Percentiles rank a stretch among this genome's conserved stretches.
These are phyloP conservation scores for Tricholomella constricta DNA, from an alignment of 768 basidiomycete genomes.

Conservation along the genomic window DNA sequence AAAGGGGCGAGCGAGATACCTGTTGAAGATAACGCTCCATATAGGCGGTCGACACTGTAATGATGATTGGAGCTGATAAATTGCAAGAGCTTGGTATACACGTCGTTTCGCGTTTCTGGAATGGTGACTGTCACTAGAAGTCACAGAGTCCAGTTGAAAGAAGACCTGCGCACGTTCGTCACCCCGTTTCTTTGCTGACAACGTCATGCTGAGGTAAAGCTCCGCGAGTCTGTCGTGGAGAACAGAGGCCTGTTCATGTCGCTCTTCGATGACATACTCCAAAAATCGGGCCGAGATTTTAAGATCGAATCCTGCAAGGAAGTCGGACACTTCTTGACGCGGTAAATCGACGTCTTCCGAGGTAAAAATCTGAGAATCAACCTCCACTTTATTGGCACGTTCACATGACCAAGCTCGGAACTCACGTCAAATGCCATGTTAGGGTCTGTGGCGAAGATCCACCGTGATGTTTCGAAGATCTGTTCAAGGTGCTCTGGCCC, in stretches of 20 bases:
- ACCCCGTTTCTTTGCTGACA: slow-evolving; percentile 55
- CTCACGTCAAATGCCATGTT: slow-evolving; percentile 77
- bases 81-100: slow-evolving; percentile 69
- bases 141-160: not conserved
- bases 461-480: slow-evolving; percentile 79
- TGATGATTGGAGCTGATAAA: slow-evolving; percentile 73
- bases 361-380: slow-evolving; percentile 75
- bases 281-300: slow-evolving; percentile 77
- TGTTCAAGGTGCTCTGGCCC: slow-evolving; percentile 80
- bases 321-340: slow-evolving; percentile 70
- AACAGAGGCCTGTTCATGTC: slow-evolving; percentile 61
- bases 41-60: slow-evolving; percentile 79
- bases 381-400: not conserved
- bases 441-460: slow-evolving; percentile 79
- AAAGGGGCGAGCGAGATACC: slow-evolving; percentile 44
- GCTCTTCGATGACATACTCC: slow-evolving; percentile 79
- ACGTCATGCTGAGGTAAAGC: slow-evolving; percentile 75
- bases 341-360: slow-evolving; percentile 95
- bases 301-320: slow-evolving; percentile 71
- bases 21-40: slow-evolving; percentile 79
- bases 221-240: slow-evolving; percentile 93
- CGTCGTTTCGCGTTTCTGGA: slow-evolving; percentile 48
- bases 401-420: not conserved
- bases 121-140: not conserved
- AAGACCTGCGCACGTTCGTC: slow-evolving; percentile 51